A percentile compares a stretch with the other conserved stretches of the same genome.
Evolutionary conservation across 2,329 filamentous ascomycete genomes (phyloP).

Genomic region (Parafenestella ontariensis): DNA sequence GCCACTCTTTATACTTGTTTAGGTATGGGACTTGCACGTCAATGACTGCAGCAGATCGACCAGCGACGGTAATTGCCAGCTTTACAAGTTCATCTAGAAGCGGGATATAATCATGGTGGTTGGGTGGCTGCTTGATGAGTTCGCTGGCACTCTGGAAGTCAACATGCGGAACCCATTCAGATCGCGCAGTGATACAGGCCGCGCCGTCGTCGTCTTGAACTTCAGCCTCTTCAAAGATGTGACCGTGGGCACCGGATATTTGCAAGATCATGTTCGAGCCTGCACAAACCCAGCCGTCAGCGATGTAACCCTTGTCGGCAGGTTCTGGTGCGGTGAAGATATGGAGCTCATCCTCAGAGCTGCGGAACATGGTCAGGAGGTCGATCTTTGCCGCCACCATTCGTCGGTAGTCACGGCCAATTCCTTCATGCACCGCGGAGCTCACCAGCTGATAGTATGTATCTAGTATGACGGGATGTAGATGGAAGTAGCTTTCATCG

Average conservation of each 20-base stretch:
- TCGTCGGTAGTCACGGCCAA: neutral
- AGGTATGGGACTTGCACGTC: neutral
- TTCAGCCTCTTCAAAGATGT: no score
- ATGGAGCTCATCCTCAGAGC: no score
- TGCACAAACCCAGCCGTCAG: no score
- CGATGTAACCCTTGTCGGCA: no score
- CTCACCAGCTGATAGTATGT: neutral
- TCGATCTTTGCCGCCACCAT: neutral
- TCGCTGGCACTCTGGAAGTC: neutral
- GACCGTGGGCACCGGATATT: no score
- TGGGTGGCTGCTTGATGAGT: neutral
- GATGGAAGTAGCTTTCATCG: neutral
- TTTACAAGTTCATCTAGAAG: neutral
- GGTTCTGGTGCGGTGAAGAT: no score
- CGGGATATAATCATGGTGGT: neutral
- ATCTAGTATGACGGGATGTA: neutral
- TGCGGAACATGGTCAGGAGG: no score
- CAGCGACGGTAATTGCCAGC: neutral
- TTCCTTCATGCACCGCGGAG: neutral
- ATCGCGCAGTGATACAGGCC: no score
- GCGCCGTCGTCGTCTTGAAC: no score
- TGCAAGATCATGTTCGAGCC: no score
- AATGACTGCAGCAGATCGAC: neutral
- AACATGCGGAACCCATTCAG: neutral
- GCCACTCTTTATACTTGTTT: neutral